Evolutionary conservation across 139 green algal genomes (phyloP).

Genomic region (Asterochloris sp.): DNA sequence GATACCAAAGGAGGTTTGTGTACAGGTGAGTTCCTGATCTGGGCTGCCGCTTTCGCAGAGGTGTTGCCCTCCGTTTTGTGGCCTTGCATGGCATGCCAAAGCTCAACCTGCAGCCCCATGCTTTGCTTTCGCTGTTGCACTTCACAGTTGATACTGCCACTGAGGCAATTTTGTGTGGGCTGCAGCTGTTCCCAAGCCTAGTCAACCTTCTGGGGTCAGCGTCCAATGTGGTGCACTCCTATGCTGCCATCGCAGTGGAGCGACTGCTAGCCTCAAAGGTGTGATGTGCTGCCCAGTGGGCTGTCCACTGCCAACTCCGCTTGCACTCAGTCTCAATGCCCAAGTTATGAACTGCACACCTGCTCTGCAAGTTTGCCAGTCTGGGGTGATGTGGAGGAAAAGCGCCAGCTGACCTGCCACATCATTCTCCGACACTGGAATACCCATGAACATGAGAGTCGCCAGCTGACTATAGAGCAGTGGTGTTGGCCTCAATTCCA

Average conservation of each 20-base stretch:
- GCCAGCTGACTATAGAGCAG: too few species aligned
- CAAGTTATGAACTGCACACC: neutral
- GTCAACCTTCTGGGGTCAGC: conserved; percentile 54
- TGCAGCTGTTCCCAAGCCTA: conserved; percentile 10
- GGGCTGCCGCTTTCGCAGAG: neutral
- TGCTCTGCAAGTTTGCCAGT: neutral
- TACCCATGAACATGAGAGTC: too few species aligned
- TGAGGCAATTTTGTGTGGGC: neutral
- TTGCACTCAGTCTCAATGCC: neutral
- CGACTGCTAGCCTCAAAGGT: conserved; percentile 73
- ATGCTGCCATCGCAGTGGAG: conserved; percentile 91
- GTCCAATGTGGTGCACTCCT: conserved; percentile 94
- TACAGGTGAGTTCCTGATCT: neutral
- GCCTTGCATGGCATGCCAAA: too few species aligned
- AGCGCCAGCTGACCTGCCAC: too few species aligned
- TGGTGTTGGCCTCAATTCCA: too few species aligned
- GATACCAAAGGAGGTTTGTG: conserved; percentile 37
- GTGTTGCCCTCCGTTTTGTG: neutral
- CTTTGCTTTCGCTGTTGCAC: neutral
- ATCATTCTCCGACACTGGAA: too few species aligned
- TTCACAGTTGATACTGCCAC: neutral
- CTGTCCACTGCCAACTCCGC: neutral
- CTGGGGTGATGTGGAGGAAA: too few species aligned
- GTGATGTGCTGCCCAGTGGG: neutral
- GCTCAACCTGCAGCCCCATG: neutral